Percentiles rank a stretch among this genome's conserved stretches.
Conservation (phyloP, 1,139 yeast species). For the Schizosaccharomyces versatilis region DNA sequence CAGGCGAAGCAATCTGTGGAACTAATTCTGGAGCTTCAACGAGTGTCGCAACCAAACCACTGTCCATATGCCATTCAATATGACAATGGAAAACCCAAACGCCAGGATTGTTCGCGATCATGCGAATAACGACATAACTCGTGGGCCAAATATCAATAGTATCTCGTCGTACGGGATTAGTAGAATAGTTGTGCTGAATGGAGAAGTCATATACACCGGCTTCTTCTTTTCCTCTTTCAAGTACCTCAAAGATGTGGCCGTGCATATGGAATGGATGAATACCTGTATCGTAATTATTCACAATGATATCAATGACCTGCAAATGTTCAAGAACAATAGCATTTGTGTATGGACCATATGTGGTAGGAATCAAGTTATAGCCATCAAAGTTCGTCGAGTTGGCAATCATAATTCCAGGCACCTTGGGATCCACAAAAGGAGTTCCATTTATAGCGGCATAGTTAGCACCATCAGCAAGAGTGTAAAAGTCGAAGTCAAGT, state of each 20-base stretch:
- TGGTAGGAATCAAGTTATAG: conserved; percentile 31
- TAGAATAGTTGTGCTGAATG: conserved; percentile 25
- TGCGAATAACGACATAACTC: conserved; percentile 47
- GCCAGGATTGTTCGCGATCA: conserved; percentile 68
- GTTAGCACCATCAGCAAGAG: conserved; percentile 58
- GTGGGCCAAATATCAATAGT: conserved; percentile 42
- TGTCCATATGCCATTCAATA: conserved; percentile 81
- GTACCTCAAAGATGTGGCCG: conserved; percentile 55
- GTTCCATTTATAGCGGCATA: conserved; percentile 79
- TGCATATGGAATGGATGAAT: conserved; percentile 78
- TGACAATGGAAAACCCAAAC: conserved; percentile 91
- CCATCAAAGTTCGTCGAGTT: conserved; percentile 53
- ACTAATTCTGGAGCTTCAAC: conserved; percentile 55
- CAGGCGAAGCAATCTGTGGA: conserved; percentile 20
- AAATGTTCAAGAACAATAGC: conserved; percentile 46
- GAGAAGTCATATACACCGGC: conserved; percentile 30
- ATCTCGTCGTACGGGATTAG: conserved; percentile 47
- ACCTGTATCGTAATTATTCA: conserved; percentile 55
- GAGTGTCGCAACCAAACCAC: conserved; percentile 56
- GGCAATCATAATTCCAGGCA: conserved; percentile 39
- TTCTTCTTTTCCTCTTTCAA: conserved; percentile 31
- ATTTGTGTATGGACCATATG: conserved; percentile 69
- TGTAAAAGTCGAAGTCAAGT: conserved; percentile 54
- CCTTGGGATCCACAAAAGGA: conserved; percentile 56
- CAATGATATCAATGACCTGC: conserved; percentile 37